Conservation (phyloP, 192 early-diverging fungal species). For the Podila clonocystis region DNA sequence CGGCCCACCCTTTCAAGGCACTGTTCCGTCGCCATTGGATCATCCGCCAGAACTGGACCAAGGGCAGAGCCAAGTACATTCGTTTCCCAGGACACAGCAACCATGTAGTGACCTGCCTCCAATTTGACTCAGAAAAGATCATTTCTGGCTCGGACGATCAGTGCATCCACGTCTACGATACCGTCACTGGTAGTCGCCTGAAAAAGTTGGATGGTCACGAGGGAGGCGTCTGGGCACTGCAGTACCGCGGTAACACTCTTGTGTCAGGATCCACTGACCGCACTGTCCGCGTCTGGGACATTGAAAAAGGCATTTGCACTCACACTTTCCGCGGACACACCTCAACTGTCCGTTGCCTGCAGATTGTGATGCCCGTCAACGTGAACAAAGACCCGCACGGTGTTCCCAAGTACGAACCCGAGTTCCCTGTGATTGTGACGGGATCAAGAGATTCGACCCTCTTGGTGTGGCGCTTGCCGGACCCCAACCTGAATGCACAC, state of each 20-base stretch:
- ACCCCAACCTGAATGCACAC: conserved; percentile 62
- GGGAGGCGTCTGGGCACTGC: conserved; percentile 98
- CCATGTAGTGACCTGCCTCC: conserved; percentile 93
- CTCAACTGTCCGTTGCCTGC: conserved; percentile 93
- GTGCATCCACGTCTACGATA: conserved; percentile 94
- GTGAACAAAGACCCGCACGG: conserved; percentile 58
- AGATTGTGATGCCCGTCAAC: conserved; percentile 82
- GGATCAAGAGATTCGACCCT: conserved; percentile 95
- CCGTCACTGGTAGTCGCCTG: conserved; percentile 76
- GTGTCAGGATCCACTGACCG: conserved; percentile 96
- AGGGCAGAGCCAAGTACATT: conserved; percentile 76
- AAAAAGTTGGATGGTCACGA: conserved; percentile 86
- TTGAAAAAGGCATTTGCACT: conserved; percentile 88
- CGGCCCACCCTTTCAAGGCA: conserved; percentile 76
- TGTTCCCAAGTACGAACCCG: conserved; percentile 63
- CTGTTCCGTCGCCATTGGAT: conserved; percentile 83
- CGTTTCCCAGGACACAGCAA: conserved; percentile 85
- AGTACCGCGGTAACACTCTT: conserved; percentile 88
- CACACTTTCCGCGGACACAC: conserved; percentile 96
- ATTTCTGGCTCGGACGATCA: conserved; percentile 94
- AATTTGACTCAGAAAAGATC: conserved; percentile 97
- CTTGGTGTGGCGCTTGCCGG: conserved; percentile 92
- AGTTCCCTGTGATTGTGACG: conserved; percentile 89
- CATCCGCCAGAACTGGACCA: conserved; percentile 87
- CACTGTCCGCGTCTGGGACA: conserved; percentile 97